These are phyloP conservation scores for Boletus sp. DNA, from an alignment of 768 basidiomycete species.

Conservation along the genomic window DNA sequence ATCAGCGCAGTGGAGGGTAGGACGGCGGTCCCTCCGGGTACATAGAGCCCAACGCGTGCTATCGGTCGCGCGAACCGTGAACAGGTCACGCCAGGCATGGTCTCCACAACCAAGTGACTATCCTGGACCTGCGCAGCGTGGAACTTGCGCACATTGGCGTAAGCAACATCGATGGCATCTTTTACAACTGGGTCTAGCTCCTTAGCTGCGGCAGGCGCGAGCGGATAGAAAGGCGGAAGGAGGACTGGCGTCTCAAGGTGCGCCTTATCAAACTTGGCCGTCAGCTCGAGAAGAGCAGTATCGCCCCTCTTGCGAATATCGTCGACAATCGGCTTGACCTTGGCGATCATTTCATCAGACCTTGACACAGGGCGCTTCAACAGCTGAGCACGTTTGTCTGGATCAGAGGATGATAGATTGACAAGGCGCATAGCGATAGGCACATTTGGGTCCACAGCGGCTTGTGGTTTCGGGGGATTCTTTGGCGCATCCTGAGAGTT, in stretches of 20 bases:
- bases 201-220: constrained; percentile 50
- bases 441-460: constrained; percentile 30
- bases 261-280: constrained; percentile 90
- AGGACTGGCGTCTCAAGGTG: constrained; percentile 65
- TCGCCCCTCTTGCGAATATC: constrained; percentile 84
- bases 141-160: constrained; percentile 88
- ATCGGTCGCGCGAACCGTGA: constrained; percentile 95
- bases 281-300: constrained; percentile 78
- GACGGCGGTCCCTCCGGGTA: constrained; percentile 95
- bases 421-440: constrained; percentile 78
- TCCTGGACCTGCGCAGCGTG: constrained; percentile 83
- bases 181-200: constrained; percentile 59
- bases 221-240: constrained; percentile 66
- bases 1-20: constrained; percentile 96
- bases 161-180: constrained; percentile 85
- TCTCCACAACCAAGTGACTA: constrained; percentile 77
- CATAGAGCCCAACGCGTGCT: constrained; percentile 91
- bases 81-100: constrained; percentile 97
- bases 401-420: constrained; percentile 47
- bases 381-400: constrained; percentile 59
- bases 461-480: constrained; percentile 23
- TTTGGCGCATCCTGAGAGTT: constrained; percentile 27
- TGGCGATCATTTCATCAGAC: constrained; percentile 57
- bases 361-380: constrained; percentile 88
- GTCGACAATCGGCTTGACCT: constrained; percentile 92